Conservation (phyloP, 164 flowering plant species). For the Magnolia sinica region DNA sequence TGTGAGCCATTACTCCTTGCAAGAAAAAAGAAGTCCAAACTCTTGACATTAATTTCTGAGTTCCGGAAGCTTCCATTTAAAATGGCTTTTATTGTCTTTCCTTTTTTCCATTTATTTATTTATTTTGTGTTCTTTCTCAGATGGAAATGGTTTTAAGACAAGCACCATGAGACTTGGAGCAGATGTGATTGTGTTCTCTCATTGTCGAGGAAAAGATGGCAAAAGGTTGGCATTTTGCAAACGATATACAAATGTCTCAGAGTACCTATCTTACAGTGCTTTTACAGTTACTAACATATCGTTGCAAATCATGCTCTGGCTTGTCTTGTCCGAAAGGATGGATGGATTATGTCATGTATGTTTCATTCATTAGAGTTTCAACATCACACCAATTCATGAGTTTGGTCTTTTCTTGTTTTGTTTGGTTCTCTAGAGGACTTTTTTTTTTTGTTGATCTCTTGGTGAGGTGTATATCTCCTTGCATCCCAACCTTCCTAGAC, state of each 20-base stretch:
- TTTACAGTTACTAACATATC: neutral
- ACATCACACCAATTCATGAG: too few relatives aligned
- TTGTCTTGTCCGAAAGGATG: neutral
- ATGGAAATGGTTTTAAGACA: conserved; percentile 98
- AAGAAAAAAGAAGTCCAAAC: neutral
- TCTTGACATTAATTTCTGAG: neutral
- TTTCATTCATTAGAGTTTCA: too few relatives aligned
- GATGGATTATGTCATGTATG: too few relatives aligned
- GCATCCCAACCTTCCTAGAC: too few relatives aligned
- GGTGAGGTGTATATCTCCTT: too few relatives aligned
- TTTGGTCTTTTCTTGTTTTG: too few relatives aligned
- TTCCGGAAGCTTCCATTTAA: neutral
- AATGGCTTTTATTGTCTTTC: neutral
- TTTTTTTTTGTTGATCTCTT: too few relatives aligned
- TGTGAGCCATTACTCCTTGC: conserved; percentile 40
- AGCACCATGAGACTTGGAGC: conserved; percentile 99
- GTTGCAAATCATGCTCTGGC: neutral
- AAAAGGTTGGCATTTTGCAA: conserved; percentile 44
- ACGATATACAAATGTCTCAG: neutral
- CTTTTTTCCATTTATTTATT: neutral
- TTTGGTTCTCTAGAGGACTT: too few relatives aligned
- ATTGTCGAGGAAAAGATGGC: conserved; percentile 60
- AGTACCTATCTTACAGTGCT: neutral
- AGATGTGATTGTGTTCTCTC: conserved; percentile 94
- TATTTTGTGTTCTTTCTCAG: conserved; percentile 27